Base-by-base conservation (phyloP, 139 green algal genomes). In the Picochlorum sp. region DNA sequence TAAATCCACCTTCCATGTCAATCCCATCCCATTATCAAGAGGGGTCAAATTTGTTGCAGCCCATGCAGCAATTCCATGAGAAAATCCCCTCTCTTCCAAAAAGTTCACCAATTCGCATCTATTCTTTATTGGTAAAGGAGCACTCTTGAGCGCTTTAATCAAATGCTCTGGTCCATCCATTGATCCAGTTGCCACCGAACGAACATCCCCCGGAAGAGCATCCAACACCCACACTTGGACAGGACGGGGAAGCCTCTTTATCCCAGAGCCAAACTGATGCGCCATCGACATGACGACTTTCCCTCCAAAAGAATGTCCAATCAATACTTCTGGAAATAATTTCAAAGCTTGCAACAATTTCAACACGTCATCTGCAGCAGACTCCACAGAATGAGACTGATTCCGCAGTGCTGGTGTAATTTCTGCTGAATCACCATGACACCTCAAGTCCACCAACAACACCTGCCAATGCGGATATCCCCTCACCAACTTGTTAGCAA, bases 141-240 rank as follows among this genome's bases (percentile, higher is more conserved):
- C 55, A 5, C n/a, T 44, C 31, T 73, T 78, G 24, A 97, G 81
- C 4, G 73, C 65, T 4, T 66, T 52, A 28, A 97, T 96, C 16
- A 97, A 76, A 52, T 83, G 60, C 6, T 59, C 83, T 0, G 90
- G 90, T 47, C 88, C 80, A 75, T 97, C 90, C 18, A 68, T 49
- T 10, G 68, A 45, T 13, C 78, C 71, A 23, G 57, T 57, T 13
- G 76, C 69, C 4, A 75, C 83, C 4, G 69, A 66, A 2, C 85
- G 71, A 20, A 96, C 80, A 56, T 86, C 71, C 2, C 89, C 90
- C 1, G 89, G 90, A 45, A 95, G 77, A 1, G 90, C 79, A 65
- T 96, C 90, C 45, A 97, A 77, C 51, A 95, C 89, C 90, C 90
- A 97, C 16, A 91, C 86, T 79, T 94, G 78, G 18, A 97, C 86